Evolutionary conservation across 345 rosid genomes (phyloP).

Genomic region (Schrenkiella parvula): DNA sequence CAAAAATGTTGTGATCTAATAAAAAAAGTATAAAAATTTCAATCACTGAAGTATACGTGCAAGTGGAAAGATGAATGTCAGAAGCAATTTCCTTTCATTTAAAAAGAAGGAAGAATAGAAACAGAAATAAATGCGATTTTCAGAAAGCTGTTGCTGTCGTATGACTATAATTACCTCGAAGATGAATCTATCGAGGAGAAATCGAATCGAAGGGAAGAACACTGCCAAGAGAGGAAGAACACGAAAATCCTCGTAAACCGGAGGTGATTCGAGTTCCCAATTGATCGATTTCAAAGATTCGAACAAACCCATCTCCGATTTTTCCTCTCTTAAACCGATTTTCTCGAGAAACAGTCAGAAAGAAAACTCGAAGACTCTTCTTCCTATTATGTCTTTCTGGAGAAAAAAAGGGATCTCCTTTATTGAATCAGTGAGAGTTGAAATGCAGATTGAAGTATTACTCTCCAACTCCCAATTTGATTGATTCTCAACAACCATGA

Average conservation of each 20-base stretch:
- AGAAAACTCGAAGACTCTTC: neutral
- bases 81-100: neutral
- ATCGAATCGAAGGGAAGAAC: conserved; percentile 69
- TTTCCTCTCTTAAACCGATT: neutral
- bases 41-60: neutral
- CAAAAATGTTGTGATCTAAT: neutral
- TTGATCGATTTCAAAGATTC: conserved; percentile 42
- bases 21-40: neutral
- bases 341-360: neutral
- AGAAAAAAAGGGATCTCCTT: neutral
- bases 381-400: neutral
- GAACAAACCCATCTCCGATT: conserved; percentile 45
- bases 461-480: neutral
- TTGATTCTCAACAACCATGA: conserved; percentile 10
- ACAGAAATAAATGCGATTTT: neutral
- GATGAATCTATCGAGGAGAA: conserved; percentile 81
- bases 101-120: too few relatives aligned
- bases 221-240: conserved; percentile 68
- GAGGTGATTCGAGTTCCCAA: conserved; percentile 76
- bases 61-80: neutral
- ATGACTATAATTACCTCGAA: conserved; percentile 55
- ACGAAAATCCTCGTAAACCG: conserved; percentile 62
- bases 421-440: neutral
- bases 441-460: neutral
- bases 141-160: neutral